Evolutionary conservation across 331 rosid species (phyloP).

Genomic region (Arachis monticola): DNA sequence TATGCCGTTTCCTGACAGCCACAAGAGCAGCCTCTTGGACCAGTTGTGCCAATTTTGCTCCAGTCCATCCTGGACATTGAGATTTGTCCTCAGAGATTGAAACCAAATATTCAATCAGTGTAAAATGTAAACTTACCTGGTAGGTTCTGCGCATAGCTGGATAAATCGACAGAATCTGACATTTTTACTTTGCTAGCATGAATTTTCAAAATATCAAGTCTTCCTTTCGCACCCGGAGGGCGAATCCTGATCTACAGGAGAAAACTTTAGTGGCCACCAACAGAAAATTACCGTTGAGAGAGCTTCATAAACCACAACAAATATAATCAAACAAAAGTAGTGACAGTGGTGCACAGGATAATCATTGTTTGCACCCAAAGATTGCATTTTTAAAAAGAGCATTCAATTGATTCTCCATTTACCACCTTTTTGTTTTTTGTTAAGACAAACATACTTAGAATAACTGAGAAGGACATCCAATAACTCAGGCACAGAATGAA

Average conservation of each 20-base stretch:
- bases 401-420: conserved; percentile 31
- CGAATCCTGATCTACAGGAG: conserved; percentile 75
- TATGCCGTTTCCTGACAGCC: conserved; percentile 89
- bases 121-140: conserved; percentile 62
- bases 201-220: conserved; percentile 86
- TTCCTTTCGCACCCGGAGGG: conserved; percentile 90
- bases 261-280: conserved; percentile 41
- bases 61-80: conserved; percentile 81
- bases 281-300: conserved; percentile 23
- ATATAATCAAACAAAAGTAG: conserved; percentile 26
- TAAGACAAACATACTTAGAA: conserved; percentile 2
- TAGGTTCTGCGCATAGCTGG: conserved; percentile 83
- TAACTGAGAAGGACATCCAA: conserved; percentile 33
- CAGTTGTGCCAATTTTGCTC: conserved; percentile 93
- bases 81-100: conserved; percentile 38
- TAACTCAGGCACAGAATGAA: conserved; percentile 45
- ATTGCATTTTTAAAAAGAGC: neutral
- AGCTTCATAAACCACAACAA: conserved; percentile 27
- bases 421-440: neutral
- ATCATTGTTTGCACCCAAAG: conserved; percentile 18
- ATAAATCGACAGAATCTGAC: conserved; percentile 84
- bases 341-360: conserved; percentile 6
- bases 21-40: conserved; percentile 99
- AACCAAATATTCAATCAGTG: conserved; percentile 17
- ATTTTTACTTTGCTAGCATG: conserved; percentile 94